Evolutionary conservation across 169 alveolate genomes (phyloP).

Genomic region (Eimeria necatrix): DNA sequence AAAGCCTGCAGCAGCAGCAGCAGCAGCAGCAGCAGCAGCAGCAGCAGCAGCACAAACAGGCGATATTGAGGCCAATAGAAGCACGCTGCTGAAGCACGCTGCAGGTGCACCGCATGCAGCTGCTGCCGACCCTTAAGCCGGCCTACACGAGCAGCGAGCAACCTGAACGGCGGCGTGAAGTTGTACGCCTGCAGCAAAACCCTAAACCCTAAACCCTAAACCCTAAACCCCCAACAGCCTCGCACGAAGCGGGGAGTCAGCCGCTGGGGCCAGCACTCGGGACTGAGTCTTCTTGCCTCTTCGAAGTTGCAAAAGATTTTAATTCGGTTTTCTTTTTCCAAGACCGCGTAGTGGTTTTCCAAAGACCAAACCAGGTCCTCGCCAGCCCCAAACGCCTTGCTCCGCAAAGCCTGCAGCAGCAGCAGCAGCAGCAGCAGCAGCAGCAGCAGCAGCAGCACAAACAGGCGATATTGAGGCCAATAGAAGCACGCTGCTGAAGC

Average conservation of each 20-base stretch:
- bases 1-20: conserved; percentile 90
- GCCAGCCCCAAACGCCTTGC: conserved; percentile 96
- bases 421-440: no score
- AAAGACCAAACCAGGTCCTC: conserved; percentile 96
- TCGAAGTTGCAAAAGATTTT: conserved; percentile 89
- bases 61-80: no score
- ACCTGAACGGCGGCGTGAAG: conserved; percentile 91
- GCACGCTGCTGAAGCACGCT: no score
- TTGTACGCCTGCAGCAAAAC: conserved; percentile 89
- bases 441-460: no score
- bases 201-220: conserved; percentile 18
- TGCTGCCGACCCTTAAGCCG: no score
- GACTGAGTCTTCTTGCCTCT: neutral
- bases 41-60: no score
- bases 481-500: no score
- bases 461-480: no score
- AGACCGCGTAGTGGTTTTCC: conserved; percentile 97
- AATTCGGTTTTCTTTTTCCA: conserved; percentile 91
- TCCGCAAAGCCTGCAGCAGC: conserved; percentile 91
- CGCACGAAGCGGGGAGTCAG: neutral
- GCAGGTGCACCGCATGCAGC: no score
- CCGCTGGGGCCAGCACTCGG: neutral
- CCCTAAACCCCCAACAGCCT: neutral
- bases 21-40: no score
- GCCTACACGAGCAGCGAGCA: no score